Conservation (phyloP, 169 alveolate genomes). For the Perkinsus chesapeaki region DNA sequence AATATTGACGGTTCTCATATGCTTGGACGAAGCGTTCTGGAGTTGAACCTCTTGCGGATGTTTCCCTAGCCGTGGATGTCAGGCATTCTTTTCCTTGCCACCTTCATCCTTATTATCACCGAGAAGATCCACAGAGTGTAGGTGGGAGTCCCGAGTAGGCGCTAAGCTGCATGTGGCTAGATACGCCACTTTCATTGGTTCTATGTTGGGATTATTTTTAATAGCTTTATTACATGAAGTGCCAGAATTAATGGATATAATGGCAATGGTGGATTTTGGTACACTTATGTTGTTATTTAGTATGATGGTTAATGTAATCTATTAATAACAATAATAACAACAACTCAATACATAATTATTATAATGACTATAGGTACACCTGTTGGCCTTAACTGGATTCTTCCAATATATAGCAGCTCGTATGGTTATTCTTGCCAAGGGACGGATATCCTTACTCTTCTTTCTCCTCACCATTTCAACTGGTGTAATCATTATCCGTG, state of each 20-base stretch:
- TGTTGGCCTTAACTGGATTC: constrained; percentile 5
- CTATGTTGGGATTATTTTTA: background rate
- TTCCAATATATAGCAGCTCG: background rate
- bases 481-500: background rate
- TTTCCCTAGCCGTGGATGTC: background rate
- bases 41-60: background rate
- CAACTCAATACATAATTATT: no score
- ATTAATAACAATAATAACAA: background rate
- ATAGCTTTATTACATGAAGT: background rate
- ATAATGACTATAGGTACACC: background rate
- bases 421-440: background rate
- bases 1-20: background rate
- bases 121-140: constrained; percentile 9
- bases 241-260: background rate
- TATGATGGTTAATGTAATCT: background rate
- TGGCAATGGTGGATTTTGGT: constrained; percentile 11
- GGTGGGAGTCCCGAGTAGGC: background rate
- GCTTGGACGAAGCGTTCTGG: background rate
- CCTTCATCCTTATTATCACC: background rate
- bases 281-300: background rate
- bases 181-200: background rate
- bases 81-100: background rate
- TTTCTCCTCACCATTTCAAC: constrained; percentile 4
- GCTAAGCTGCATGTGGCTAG: background rate
- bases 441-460: background rate